These are phyloP conservation scores for Cubamyces sp. DNA, from an alignment of 768 basidiomycete species.

Conservation along the genomic window DNA sequence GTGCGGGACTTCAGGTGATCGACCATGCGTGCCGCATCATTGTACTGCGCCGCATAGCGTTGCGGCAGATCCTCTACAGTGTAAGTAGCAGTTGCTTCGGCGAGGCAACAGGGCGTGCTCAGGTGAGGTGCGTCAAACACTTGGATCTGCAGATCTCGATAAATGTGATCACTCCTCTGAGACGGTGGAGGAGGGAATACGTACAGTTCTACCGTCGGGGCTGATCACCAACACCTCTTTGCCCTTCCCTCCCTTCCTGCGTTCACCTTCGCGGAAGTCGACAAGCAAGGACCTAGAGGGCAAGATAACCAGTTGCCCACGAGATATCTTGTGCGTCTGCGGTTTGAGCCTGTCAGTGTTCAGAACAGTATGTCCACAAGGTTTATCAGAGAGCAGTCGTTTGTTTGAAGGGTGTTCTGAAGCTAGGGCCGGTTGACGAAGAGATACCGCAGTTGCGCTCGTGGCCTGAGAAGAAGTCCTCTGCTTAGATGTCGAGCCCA, in stretches of 20 bases:
- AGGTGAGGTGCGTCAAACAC: slow-evolving; percentile 54
- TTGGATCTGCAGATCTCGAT: slow-evolving; percentile 40
- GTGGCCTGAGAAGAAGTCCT: slow-evolving; percentile 17
- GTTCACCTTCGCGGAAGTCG: slow-evolving; percentile 60
- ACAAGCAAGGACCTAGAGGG: slow-evolving; percentile 54
- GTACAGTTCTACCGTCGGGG: slow-evolving; percentile 44
- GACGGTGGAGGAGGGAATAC: neutral
- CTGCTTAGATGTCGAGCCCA: neutral
- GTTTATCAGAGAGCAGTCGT: neutral
- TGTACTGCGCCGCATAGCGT: slow-evolving; percentile 49
- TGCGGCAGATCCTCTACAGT: slow-evolving; percentile 43
- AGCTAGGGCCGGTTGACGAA: neutral
- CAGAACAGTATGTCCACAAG: slow-evolving; percentile 21
- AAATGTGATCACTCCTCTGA: neutral
- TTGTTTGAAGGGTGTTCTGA: neutral
- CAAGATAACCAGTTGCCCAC: slow-evolving; percentile 54
- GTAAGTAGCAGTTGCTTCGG: slow-evolving; percentile 45
- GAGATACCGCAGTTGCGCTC: slow-evolving; percentile 13
- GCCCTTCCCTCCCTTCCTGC: slow-evolving; percentile 49
- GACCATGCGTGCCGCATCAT: slow-evolving; percentile 47
- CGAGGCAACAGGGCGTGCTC: slow-evolving; percentile 52
- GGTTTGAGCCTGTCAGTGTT: slow-evolving; percentile 36
- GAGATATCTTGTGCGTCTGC: slow-evolving; percentile 49
- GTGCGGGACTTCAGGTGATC: slow-evolving; percentile 55
- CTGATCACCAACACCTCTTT: slow-evolving; percentile 50